Base-by-base conservation (phyloP, 352 stramenopile genomes). In the Phytopythium helicoides region DNA sequence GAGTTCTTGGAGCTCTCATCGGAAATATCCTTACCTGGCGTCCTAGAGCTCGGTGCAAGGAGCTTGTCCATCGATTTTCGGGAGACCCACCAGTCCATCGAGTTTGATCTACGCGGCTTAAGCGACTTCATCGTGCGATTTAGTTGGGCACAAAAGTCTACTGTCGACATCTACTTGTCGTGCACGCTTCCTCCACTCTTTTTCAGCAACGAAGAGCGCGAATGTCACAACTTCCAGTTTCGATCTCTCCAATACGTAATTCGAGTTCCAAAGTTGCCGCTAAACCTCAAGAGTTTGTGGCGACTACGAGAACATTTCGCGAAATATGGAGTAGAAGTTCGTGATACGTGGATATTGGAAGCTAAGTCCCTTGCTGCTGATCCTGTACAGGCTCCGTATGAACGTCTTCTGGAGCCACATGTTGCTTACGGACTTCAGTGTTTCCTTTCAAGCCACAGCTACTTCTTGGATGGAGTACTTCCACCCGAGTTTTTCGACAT, bases 401-500 rank as follows among this genome's bases (percentile, higher is more conserved):
- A 47, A 26, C 37, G 35, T 2, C 21, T 23, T 19, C 73, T 70
- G 39, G 19, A 39, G 33, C 62, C 68, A 8, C 56, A 62, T 16
- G 62, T 83, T 7, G 72, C 70, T 6, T 85, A 85, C 57, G 73
- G 71, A 26, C 39, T 81, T 3, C 68, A 85, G 31, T 85, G 71
- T 28, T 61, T 86, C 36, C 62, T 73, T 16, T 84, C 73, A 15
- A 50, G 73, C 12, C 73, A 72, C 38, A 68, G 68, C 35, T 51
- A 70, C 38, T 82, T 82, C 36, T 75, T 69, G 35, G 75, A 79
- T 60, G 72, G 66, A 15, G 62, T 58, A 28, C 21, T 82, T 3
- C 16, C 73, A 7, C 34, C 55, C 19, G 52, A 61, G 16, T 84
- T 86, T 49, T 82, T 60, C 47, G 65, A 72, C 1, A 25, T 64